These are phyloP conservation scores for Fusarium ambrosium DNA, from an alignment of 2,329 filamentous ascomycete species.

Conservation along the genomic window DNA sequence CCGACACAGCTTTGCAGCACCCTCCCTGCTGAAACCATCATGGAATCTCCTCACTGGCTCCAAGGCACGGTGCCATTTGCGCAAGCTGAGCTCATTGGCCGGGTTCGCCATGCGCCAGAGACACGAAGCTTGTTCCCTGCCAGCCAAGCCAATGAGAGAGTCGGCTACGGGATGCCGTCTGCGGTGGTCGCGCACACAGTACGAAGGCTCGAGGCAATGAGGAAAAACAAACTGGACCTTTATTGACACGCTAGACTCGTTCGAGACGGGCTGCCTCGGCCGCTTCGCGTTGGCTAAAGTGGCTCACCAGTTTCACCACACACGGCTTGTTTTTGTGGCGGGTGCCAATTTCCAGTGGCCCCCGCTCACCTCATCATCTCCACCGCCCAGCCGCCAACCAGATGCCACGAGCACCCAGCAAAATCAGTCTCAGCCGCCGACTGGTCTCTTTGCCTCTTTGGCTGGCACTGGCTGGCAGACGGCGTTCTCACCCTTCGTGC, in stretches of 20 bases:
- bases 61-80: constrained; percentile 21
- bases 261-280: constrained; percentile 26
- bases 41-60: constrained; percentile 37
- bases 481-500: constrained; percentile 38
- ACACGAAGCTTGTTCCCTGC: constrained; percentile 36
- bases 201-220: constrained; percentile 1
- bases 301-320: constrained; percentile 36
- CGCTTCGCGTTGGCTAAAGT: constrained; percentile 32
- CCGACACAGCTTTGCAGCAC: constrained; percentile 34
- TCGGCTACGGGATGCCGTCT: constrained; percentile 20
- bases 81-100: constrained; percentile 30
- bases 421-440: constrained; percentile 14
- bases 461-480: constrained; percentile 14
- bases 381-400: constrained; percentile 19
- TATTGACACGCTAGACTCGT: constrained; percentile 1
- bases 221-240: constrained; percentile 4
- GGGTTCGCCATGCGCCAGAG: constrained; percentile 14
- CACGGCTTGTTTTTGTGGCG: constrained; percentile 31
- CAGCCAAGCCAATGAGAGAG: constrained; percentile 29
- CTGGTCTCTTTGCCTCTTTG: constrained; percentile 11
- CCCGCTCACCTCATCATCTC: constrained; percentile 8
- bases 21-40: constrained; percentile 41
- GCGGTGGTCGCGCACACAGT: constrained; percentile 26
- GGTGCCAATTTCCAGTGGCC: constrained; percentile 42
- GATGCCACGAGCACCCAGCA: background rate